Percentiles rank a stretch among this genome's conserved stretches.
Conservation (phyloP, 106 monocot genomes). For the Phalaenopsis equestris region DNA sequence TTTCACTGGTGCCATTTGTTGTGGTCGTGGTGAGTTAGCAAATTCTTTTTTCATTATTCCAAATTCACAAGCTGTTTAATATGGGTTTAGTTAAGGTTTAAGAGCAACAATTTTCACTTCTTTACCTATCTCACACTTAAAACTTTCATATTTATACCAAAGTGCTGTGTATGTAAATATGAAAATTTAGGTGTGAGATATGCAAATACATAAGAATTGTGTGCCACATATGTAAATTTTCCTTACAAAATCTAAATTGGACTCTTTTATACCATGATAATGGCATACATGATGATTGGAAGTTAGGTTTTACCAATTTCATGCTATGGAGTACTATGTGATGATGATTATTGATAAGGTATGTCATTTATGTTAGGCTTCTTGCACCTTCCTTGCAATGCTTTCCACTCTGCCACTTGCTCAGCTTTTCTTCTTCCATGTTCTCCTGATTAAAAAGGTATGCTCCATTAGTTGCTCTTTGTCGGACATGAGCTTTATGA, state of each 20-base stretch:
- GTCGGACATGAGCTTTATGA: neutral
- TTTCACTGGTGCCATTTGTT: conserved; percentile 75
- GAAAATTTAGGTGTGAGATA: too few species aligned
- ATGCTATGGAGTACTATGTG: neutral
- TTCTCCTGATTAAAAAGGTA: conserved; percentile 77
- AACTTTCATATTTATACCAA: too few species aligned
- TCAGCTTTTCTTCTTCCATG: conserved; percentile 82
- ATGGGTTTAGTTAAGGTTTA: conserved; percentile 22
- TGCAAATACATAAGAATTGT: too few species aligned
- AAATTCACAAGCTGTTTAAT: conserved; percentile 25
- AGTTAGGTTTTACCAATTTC: neutral
- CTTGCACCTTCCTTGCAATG: conserved; percentile 66
- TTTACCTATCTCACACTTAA: too few species aligned
- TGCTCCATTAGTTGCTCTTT: conserved; percentile 3
- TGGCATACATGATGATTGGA: neutral
- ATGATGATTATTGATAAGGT: conserved; percentile 2
- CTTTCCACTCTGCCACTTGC: conserved; percentile 66
- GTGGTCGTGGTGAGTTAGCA: conserved; percentile 66
- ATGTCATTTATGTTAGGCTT: conserved; percentile 23
- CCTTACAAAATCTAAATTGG: neutral
- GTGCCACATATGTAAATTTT: too few species aligned
- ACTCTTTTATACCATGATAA: neutral
- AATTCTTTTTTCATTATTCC: neutral
- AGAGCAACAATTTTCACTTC: neutral
- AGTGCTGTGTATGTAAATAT: too few species aligned